Evolutionary conservation across 495 filamentous ascomycete genomes (phyloP).

Genomic region (Pseudoneurospora amorphoporcata): DNA sequence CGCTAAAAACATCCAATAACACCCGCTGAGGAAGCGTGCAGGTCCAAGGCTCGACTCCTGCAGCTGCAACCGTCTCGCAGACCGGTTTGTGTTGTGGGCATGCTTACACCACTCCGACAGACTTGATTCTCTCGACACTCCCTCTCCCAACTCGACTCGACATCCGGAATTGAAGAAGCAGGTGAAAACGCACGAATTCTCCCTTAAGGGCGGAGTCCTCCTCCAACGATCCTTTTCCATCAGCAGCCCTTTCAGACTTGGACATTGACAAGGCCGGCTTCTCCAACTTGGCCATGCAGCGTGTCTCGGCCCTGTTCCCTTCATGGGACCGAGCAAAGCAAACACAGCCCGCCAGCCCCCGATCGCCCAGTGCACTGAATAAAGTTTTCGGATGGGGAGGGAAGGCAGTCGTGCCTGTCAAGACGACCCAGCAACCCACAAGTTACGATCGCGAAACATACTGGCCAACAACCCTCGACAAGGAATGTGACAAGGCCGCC

Average conservation of each 20-base stretch:
- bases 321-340: slow-evolving; percentile 37
- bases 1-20: background rate
- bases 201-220: slow-evolving; percentile 3
- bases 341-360: slow-evolving; percentile 14
- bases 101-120: background rate
- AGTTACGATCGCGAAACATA: slow-evolving; percentile 51
- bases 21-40: background rate
- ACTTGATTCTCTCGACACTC: background rate
- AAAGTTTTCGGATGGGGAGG: slow-evolving; percentile 39
- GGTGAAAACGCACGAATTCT: background rate
- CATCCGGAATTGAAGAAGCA: background rate
- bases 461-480: slow-evolving; percentile 72
- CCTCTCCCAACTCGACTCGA: background rate
- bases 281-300: slow-evolving; percentile 32
- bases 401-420: slow-evolving; percentile 29
- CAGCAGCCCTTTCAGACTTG: background rate
- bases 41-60: background rate
- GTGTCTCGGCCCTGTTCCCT: slow-evolving; percentile 40
- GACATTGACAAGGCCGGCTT: slow-evolving; percentile 3
- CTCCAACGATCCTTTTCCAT: background rate
- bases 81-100: background rate
- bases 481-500: slow-evolving; percentile 79
- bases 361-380: slow-evolving; percentile 23
- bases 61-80: background rate
- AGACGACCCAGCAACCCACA: slow-evolving; percentile 36